Conservation (phyloP, 306 rosid genomes). For the Herpetospermum pedunculosum region DNA sequence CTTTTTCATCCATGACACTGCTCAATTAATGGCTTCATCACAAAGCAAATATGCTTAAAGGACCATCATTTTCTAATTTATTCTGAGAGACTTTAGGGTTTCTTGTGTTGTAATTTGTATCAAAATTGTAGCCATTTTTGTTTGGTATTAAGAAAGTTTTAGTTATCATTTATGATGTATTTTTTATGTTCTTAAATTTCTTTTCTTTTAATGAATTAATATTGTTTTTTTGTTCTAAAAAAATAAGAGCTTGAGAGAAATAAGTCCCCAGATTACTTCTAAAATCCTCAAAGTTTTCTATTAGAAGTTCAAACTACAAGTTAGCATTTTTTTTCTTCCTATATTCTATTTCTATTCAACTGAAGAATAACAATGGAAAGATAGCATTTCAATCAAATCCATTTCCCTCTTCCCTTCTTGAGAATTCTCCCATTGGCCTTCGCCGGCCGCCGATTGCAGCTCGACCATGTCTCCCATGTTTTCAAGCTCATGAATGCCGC, state of each 20-base stretch:
- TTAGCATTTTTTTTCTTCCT: not conserved
- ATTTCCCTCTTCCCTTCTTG: conserved; percentile 31
- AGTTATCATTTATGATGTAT: not conserved
- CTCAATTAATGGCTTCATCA: not conserved
- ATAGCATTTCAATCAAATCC: conserved; percentile 58
- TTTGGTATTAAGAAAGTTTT: not conserved
- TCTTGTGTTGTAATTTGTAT: not conserved
- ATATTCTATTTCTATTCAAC: not conserved
- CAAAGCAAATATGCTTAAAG: not conserved
- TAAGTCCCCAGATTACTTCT: not conserved
- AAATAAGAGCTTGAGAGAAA: not conserved
- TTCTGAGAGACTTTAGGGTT: not conserved
- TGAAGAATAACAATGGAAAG: conserved; percentile 21
- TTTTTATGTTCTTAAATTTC: too few relatives aligned
- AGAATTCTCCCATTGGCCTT: not conserved
- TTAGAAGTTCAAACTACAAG: not conserved
- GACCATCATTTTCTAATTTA: not conserved
- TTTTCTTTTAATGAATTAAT: too few relatives aligned
- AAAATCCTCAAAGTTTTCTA: not conserved
- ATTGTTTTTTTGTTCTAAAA: too few relatives aligned
- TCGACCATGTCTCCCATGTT: not conserved
- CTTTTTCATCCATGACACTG: not conserved
- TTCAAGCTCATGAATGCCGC: not conserved
- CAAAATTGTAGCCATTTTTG: not conserved
- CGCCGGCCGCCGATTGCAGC: not conserved